These are phyloP conservation scores for Solanum chiquidenum DNA, from an alignment of 257 asterid genomes.

Conservation along the genomic window DNA sequence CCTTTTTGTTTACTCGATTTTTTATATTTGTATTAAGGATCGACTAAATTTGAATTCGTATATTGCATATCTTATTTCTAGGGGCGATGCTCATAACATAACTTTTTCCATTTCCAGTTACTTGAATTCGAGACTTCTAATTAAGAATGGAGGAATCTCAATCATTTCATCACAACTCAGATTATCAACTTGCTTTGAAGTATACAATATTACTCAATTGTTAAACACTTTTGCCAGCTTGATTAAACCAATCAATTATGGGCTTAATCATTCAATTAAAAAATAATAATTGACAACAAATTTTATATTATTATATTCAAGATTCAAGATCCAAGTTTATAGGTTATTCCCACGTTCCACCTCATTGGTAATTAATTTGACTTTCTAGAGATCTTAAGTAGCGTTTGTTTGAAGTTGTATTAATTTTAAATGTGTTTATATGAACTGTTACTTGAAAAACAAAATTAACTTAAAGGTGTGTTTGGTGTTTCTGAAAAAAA, in stretches of 20 bases:
- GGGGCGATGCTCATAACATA: too few relatives aligned
- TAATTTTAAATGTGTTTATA: not conserved
- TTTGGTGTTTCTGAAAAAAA: too few relatives aligned
- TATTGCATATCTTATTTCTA: too few relatives aligned
- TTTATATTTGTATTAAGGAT: too few relatives aligned
- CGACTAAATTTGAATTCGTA: too few relatives aligned
- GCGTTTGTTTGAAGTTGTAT: not conserved
- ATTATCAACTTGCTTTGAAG: not conserved
- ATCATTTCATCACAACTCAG: not conserved
- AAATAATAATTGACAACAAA: not conserved
- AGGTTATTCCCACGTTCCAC: not conserved
- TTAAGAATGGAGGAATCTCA: not conserved
- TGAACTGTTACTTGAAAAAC: not conserved
- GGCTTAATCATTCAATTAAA: not conserved
- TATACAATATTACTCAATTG: not conserved
- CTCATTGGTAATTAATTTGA: not conserved
- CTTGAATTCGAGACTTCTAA: fast-evolving
- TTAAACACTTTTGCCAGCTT: not conserved
- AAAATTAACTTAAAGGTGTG: not conserved
- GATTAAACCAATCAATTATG: not conserved
- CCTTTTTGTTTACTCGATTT: too few relatives aligned
- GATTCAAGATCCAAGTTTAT: not conserved
- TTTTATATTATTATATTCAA: not conserved
- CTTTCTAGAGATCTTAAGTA: not conserved
- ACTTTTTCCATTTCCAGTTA: too few relatives aligned